phyloP scores from a whole-genome alignment of 2,329 filamentous ascomycete genomes.

The Dendrostoma leiphaemia region DNA sequence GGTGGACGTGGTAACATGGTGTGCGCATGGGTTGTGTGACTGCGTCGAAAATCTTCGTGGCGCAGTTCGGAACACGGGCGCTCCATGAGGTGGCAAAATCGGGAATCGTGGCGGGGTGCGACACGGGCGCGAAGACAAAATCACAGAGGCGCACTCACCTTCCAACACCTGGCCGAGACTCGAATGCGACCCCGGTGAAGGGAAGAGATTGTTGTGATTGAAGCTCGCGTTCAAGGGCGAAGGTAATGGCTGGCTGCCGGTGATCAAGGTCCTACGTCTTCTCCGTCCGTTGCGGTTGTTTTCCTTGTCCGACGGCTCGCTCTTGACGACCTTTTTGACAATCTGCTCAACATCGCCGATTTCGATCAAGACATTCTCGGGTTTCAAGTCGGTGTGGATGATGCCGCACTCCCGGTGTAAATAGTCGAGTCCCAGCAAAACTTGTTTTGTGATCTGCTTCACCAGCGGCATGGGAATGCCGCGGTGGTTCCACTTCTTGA shows the following conservation, averaged over 20 bases:
- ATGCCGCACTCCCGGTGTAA: slow-evolving; percentile 97
- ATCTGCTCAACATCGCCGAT: slow-evolving; percentile 99
- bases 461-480: slow-evolving; percentile 95
- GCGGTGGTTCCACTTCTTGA: slow-evolving; percentile 98
- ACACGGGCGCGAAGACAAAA: background rate
- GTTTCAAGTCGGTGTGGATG: slow-evolving; percentile 96
- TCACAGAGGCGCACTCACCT: slow-evolving; percentile 47
- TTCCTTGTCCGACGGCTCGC: slow-evolving; percentile 71
- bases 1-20: background rate
- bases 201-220: slow-evolving; percentile 71
- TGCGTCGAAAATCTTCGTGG: no score
- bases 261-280: slow-evolving; percentile 89
- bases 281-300: slow-evolving; percentile 89
- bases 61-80: background rate
- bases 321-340: slow-evolving; percentile 92
- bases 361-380: slow-evolving; percentile 97
- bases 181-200: slow-evolving; percentile 60
- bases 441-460: slow-evolving; percentile 98
- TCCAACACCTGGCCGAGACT: slow-evolving; percentile 87
- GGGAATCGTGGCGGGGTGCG: background rate
- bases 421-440: slow-evolving; percentile 91
- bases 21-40: background rate
- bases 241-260: slow-evolving; percentile 91
- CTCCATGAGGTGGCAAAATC: background rate
- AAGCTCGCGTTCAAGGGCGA: slow-evolving; percentile 93